Conservation (phyloP, 2,329 filamentous ascomycete genomes). For the Rhynchosporium agropyri region DNA sequence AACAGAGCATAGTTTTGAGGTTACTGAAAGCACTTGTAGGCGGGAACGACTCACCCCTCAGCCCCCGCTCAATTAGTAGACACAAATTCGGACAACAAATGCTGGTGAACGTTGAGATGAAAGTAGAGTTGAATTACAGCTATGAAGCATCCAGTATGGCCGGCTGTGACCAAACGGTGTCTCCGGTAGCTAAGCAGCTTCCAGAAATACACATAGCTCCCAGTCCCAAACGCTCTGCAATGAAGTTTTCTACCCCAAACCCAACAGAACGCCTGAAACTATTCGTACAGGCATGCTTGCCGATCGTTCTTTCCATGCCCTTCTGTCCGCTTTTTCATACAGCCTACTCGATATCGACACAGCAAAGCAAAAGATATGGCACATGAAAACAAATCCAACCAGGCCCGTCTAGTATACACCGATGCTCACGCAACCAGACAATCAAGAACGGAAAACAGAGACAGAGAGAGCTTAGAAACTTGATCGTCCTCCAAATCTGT, state of each 20-base stretch:
- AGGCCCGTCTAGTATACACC: constrained; percentile 26
- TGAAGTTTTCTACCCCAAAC: constrained; percentile 26
- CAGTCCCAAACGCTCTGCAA: constrained; percentile 30
- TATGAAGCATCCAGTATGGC: constrained; percentile 9
- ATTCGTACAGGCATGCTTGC: constrained; percentile 22
- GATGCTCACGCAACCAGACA: background rate
- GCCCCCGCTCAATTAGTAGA: background rate
- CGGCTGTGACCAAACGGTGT: background rate
- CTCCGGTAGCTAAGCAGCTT: background rate
- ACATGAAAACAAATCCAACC: constrained; percentile 2
- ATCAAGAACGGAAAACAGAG: too few species aligned
- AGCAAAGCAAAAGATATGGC: constrained; percentile 18
- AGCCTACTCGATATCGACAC: constrained; percentile 14
- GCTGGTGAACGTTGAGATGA: background rate
- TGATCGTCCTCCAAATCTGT: constrained; percentile 12
- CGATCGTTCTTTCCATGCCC: background rate
- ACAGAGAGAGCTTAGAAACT: constrained; percentile 16
- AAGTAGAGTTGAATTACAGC: constrained; percentile 30
- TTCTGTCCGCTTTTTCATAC: constrained; percentile 22
- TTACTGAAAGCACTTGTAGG: too few species aligned
- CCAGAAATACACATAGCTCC: constrained; percentile 5
- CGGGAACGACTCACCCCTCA: too few species aligned
- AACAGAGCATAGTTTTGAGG: too few species aligned
- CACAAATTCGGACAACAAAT: background rate
- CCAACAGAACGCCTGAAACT: constrained; percentile 27